Conservation (phyloP, 1,139 yeast species). For the Yamadazyma friedrichii region DNA sequence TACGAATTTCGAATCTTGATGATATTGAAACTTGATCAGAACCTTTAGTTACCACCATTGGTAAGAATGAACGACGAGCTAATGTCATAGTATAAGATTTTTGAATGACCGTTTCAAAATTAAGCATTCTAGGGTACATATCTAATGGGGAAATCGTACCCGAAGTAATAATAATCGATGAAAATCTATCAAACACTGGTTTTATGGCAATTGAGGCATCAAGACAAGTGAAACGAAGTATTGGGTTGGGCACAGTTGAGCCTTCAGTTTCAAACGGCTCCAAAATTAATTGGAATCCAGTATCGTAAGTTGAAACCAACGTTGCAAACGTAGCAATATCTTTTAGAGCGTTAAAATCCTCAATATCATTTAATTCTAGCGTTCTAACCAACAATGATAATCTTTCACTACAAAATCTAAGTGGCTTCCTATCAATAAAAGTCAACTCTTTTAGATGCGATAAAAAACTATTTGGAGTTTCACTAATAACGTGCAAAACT, state of each 20-base stretch:
- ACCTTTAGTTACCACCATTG: constrained; percentile 95
- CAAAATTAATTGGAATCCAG: constrained; percentile 84
- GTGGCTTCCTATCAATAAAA: constrained; percentile 87
- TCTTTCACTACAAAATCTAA: constrained; percentile 89
- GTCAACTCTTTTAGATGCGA: constrained; percentile 93
- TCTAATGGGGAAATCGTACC: constrained; percentile 98
- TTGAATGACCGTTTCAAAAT: constrained; percentile 91
- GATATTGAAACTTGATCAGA: constrained; percentile 97
- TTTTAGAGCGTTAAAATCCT: constrained; percentile 87
- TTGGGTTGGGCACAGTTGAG: constrained; percentile 96
- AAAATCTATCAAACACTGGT: constrained; percentile 91
- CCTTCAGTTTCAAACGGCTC: constrained; percentile 98
- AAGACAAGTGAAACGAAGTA: constrained; percentile 88
- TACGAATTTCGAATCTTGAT: constrained; percentile 93
- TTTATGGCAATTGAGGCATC: constrained; percentile 98
- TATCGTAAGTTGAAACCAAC: constrained; percentile 88
- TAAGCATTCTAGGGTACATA: constrained; percentile 97
- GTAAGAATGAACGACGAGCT: constrained; percentile 88
- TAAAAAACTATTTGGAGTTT: constrained; percentile 88
- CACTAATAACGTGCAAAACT: constrained; percentile 93
- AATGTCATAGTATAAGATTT: constrained; percentile 96
- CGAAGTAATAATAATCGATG: constrained; percentile 92
- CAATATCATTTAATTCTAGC: constrained; percentile 81
- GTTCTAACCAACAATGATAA: constrained; percentile 85
- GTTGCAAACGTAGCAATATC: constrained; percentile 98